Base-by-base conservation (phyloP, 2,329 filamentous ascomycete species). In the Atkinsonella texensis region DNA sequence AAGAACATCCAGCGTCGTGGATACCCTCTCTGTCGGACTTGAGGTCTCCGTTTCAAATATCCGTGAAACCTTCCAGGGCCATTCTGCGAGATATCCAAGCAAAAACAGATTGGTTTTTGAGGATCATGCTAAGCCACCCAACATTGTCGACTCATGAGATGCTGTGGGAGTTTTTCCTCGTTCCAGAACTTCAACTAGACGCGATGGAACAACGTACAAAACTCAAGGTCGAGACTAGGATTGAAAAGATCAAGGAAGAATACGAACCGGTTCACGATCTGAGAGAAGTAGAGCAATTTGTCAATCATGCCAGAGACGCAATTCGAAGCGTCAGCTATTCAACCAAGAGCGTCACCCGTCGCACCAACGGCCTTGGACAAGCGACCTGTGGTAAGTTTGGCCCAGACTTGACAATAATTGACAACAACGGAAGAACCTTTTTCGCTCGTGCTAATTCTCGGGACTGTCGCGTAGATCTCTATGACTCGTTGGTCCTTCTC, bases 141-240 rank as follows among this genome's bases (percentile, higher is more conserved):
- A 97, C 93, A 0, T 96, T 98, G 63, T 80, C 89, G 0, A 95
- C 88, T 0, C 94, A 98, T 63, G 93, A 98, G 70, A 89, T 97
- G 65, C 77, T 98, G 2, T 98, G 93, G 94, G 93, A 98, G 61
- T 98, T 98, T 70, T 95, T 98, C 68, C 77, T 98, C 0, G 90
- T 98, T 12, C 93, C 93, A 1, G 93, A 98, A 59, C 81, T 98
- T 48, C 88, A 95, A 63, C 79, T 87, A 0, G 83, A 89, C 18
- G 89, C 90, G 80, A 91, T 97, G 76, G 85, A 87, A 50, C 85
- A 95, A 65, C 81, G 93, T 48, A 95, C 87, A 56, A 82, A 83
- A 51, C 81, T 89, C 55, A 98, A 98, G 68, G 87, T 89, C 4
- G 85, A 90, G 64, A 81, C 85, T 0, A 79, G 91, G 31, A 74